Conservation (phyloP, 1,284 basidiomycete species). For the Cryptococcus deneoformans region DNA sequence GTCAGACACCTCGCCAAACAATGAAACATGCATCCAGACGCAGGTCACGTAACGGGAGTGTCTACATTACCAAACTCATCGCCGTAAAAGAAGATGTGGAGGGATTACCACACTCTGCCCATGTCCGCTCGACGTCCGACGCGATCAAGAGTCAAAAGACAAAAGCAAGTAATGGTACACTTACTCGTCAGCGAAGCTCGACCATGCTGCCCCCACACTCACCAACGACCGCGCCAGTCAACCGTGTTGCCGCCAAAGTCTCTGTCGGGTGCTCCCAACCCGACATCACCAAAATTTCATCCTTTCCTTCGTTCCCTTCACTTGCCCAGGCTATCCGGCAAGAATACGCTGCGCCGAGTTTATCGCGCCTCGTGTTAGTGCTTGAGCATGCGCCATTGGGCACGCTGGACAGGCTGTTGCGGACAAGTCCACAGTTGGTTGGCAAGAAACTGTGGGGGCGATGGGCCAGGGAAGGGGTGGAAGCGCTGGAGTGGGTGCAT, state of each 20-base stretch:
- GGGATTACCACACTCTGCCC: background rate
- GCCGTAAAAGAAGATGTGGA: constrained; percentile 42
- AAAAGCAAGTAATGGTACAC: constrained; percentile 2
- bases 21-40: background rate
- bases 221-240: background rate
- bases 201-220: constrained; percentile 9
- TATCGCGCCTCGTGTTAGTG: constrained; percentile 43
- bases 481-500: constrained; percentile 51
- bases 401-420: constrained; percentile 45
- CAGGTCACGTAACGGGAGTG: constrained; percentile 17
- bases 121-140: constrained; percentile 27
- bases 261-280: background rate
- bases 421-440: constrained; percentile 43
- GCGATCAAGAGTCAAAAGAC: constrained; percentile 6
- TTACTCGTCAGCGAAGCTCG: constrained; percentile 14
- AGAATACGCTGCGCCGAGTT: constrained; percentile 10
- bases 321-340: constrained; percentile 16
- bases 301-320: constrained; percentile 23
- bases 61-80: constrained; percentile 40
- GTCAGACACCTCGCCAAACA: background rate
- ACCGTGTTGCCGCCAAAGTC: background rate
- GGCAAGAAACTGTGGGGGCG: constrained; percentile 40
- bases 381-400: constrained; percentile 50
- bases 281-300: constrained; percentile 7
- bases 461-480: constrained; percentile 48